Evolutionary conservation across 306 rosid species (phyloP), one percentile per base, ranked within the genome.

Genomic region (Coriaria nepalensis): DNA sequence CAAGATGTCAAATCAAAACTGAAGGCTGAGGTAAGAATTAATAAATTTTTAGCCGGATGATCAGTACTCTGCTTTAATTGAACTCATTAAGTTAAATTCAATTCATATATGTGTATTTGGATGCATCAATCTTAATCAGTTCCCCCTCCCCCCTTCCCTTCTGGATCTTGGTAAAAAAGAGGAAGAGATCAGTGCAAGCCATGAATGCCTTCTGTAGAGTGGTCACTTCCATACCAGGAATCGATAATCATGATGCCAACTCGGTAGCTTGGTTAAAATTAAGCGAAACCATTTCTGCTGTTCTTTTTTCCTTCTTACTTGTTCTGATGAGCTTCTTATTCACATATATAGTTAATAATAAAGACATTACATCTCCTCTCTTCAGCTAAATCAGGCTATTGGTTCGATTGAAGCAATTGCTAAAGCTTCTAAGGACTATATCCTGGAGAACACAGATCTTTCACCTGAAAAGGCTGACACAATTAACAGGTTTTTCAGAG

Each of bases 351-450:
- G 41, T 35, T 34, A 12, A 39, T 12, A 10, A 32, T 7, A 40
- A 37, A 10, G 32, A 38, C 10, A 47, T 57, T 79, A 33, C 62
- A 54, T 14, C 54, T 8, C 32, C 42, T 74, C 15, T 61, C 49
- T 64, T 43, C 82, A 83, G 97, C 90, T 88, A 44, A 68, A 65
- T 66, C 96, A 88, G 68, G 86, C 95, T 39, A 62, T 88, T 38
- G 97, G 97, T 42, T 83, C 95, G 54, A 71, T 88, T 56, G 90
- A 81, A 75, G 93, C 81, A 57, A 74, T 81, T 47, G 86, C 86
- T 43, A 81, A 76, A 69, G 86, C 81, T 40, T 81, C 93, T 7
- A 78, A 70, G 76, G 90, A 68, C 57, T 61, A 76, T 33, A 72
- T 81, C 64, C 68, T 88, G 50, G 90, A 74, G 66, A 88, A 76